Conservation (phyloP, 345 rosid genomes). For the Ricinus communis region DNA sequence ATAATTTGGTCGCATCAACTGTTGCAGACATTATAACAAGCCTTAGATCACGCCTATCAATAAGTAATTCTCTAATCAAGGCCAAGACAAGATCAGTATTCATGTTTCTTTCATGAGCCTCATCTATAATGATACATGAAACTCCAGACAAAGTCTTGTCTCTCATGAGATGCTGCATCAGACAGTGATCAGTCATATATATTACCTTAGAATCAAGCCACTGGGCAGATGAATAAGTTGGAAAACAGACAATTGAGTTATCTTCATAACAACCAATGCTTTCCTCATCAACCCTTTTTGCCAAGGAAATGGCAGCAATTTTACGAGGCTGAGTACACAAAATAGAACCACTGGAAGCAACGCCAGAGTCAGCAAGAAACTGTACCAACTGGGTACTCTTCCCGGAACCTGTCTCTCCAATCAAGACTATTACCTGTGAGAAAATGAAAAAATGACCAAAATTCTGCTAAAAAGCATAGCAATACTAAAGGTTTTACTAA, state of each 20-base stretch:
- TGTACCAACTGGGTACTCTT: conserved; percentile 94
- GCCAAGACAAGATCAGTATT: conserved; percentile 90
- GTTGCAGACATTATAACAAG: conserved; percentile 96
- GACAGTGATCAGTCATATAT: conserved; percentile 83
- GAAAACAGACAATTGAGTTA: conserved; percentile 46
- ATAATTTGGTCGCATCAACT: conserved; percentile 77
- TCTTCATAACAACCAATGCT: conserved; percentile 65
- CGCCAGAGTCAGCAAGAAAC: conserved; percentile 83
- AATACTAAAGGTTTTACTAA: not conserved
- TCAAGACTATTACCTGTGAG: conserved; percentile 64
- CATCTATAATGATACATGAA: conserved; percentile 81
- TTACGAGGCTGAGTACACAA: conserved; percentile 91
- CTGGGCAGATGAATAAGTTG: conserved; percentile 61
- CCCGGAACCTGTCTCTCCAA: conserved; percentile 96
- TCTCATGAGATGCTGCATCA: conserved; percentile 68
- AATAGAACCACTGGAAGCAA: conserved; percentile 53
- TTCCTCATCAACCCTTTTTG: conserved; percentile 75
- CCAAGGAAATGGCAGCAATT: conserved; percentile 75
- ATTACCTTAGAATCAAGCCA: conserved; percentile 54
- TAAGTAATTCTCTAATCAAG: conserved; percentile 57
- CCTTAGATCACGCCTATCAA: conserved; percentile 55
- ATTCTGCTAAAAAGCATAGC: not conserved
- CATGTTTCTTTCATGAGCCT: conserved; percentile 96
- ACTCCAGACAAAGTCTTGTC: conserved; percentile 67
- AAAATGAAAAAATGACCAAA: conserved; percentile 17